phyloP scores from a whole-genome alignment of 441 rosid genomes.

The Bocquillonia castaneifolia region DNA sequence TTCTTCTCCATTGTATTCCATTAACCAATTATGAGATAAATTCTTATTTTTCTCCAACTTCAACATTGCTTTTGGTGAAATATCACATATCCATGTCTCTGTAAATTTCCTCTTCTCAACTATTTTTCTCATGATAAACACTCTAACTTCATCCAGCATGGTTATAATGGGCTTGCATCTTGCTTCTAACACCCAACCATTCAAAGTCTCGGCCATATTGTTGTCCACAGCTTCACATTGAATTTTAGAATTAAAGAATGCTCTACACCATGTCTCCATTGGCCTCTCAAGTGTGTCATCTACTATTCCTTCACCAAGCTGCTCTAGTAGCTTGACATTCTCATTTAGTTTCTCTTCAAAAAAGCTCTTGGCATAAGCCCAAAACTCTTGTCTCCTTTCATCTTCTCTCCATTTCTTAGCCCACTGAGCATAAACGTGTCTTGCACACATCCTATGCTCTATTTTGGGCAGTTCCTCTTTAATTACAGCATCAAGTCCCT shows the following conservation, averaged over 20 bases:
- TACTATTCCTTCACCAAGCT: too few relatives aligned
- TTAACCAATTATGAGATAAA: too few relatives aligned
- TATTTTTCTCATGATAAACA: neutral
- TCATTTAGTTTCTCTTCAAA: neutral
- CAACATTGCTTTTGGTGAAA: neutral
- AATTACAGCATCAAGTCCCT: neutral
- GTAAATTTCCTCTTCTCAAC: neutral
- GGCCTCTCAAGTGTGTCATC: neutral
- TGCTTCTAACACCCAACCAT: neutral
- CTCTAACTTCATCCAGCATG: neutral
- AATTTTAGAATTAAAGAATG: neutral
- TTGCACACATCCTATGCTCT: neutral
- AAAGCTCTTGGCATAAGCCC: neutral
- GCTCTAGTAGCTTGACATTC: neutral
- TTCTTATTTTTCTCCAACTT: too few relatives aligned
- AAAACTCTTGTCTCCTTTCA: neutral
- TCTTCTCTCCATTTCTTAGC: neutral
- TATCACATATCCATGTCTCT: neutral
- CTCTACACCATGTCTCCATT: neutral
- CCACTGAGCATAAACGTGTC: neutral
- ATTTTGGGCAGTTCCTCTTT: neutral
- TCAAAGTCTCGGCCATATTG: neutral
- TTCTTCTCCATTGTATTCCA: too few relatives aligned
- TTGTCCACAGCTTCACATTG: neutral
- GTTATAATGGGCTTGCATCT: neutral